Evolutionary conservation across 768 basidiomycete genomes (phyloP).

Genomic region (Boletales sp.): DNA sequence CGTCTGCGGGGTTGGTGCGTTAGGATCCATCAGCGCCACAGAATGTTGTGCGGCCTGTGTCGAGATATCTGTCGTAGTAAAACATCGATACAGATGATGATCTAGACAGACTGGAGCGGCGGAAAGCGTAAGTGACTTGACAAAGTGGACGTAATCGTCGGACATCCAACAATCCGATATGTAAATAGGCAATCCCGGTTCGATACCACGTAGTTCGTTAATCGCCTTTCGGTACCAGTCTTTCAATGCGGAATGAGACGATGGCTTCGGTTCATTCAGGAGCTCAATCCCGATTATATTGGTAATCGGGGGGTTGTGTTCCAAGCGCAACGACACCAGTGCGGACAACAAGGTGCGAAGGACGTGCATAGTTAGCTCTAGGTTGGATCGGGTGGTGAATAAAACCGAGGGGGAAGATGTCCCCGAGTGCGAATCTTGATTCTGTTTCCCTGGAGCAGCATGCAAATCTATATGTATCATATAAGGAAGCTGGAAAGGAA

Average conservation of each 20-base stretch:
- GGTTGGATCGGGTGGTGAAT: constrained; percentile 48
- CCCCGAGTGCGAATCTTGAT: constrained; percentile 63
- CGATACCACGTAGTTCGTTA: constrained; percentile 45
- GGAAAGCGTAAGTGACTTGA: constrained; percentile 32
- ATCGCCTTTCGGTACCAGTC: constrained; percentile 64
- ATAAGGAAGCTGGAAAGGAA: constrained; percentile 15
- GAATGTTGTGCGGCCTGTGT: constrained; percentile 56
- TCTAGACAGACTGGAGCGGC: constrained; percentile 58
- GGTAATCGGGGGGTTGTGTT: constrained; percentile 32
- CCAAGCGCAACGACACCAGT: constrained; percentile 48
- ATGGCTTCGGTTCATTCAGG: constrained; percentile 57
- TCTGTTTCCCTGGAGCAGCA: constrained; percentile 74
- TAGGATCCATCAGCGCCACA: constrained; percentile 39
- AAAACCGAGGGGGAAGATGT: constrained; percentile 45
- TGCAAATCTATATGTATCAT: constrained; percentile 54
- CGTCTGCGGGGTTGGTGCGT: constrained; percentile 36
- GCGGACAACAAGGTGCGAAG: constrained; percentile 42
- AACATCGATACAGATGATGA: constrained; percentile 83
- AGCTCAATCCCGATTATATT: constrained; percentile 58
- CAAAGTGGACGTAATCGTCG: constrained; percentile 57
- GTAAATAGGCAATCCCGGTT: constrained; percentile 62
- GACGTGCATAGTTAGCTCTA: constrained; percentile 45
- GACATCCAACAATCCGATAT: constrained; percentile 75
- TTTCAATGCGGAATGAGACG: constrained; percentile 47
- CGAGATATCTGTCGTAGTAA: constrained; percentile 54